These are phyloP conservation scores for Cucurbitaria berberidis DNA, from an alignment of 2,329 filamentous ascomycete species.

Conservation along the genomic window DNA sequence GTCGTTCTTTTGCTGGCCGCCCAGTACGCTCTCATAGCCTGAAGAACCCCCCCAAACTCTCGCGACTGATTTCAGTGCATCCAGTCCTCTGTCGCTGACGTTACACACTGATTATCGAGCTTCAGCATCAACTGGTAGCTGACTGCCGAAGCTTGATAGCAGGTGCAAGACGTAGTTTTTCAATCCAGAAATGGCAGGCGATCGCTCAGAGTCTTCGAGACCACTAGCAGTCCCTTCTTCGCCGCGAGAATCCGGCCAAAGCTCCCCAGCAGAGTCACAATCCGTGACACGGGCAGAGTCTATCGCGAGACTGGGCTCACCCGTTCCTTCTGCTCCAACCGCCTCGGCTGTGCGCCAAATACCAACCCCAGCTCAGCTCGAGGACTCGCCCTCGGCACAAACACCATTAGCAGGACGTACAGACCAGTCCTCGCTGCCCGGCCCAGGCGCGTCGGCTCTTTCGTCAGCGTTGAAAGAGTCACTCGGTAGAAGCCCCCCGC, in stretches of 20 bases:
- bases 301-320: conserved; percentile 62
- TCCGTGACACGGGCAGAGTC: conserved; percentile 58
- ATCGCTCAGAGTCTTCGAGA: conserved; percentile 28
- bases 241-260: conserved; percentile 31
- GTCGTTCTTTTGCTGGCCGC: neutral
- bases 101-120: conserved; percentile 32
- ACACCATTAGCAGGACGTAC: conserved; percentile 70
- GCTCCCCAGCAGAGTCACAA: conserved; percentile 42
- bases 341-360: conserved; percentile 59
- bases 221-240: conserved; percentile 39
- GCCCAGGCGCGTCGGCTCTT: conserved; percentile 84
- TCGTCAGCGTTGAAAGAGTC: conserved; percentile 84
- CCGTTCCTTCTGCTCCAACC: conserved; percentile 54
- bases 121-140: conserved; percentile 4
- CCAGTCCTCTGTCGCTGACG: conserved; percentile 18
- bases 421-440: conserved; percentile 66
- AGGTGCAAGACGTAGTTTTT: conserved; percentile 4
- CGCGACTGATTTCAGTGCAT: conserved; percentile 5
- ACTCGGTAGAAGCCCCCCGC: conserved; percentile 71
- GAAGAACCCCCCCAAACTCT: neutral
- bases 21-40: conserved; percentile 1
- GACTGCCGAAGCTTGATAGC: no score
- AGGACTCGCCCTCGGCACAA: conserved; percentile 50
- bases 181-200: conserved; percentile 25
- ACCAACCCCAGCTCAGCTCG: conserved; percentile 57